Percentiles rank a stretch among this genome's conserved stretches.
Conservation (phyloP, 352 stramenopile species). For the Hyaloperonospora brassicae region DNA sequence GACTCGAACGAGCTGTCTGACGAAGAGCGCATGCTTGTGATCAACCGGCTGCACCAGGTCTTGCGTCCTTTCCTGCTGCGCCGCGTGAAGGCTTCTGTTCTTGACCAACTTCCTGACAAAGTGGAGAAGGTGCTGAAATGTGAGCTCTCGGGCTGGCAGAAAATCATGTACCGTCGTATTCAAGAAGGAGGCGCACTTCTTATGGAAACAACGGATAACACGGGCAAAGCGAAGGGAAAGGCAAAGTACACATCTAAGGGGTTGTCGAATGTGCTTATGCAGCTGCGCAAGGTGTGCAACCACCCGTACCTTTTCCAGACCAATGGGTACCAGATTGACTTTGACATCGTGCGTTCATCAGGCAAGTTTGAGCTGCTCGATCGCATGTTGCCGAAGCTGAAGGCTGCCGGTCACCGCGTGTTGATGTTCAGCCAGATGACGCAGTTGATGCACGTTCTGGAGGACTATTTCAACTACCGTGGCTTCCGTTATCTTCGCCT, state of each 20-base stretch:
- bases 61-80: constrained; percentile 78
- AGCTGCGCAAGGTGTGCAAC: constrained; percentile 86
- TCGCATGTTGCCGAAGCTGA: constrained; percentile 93
- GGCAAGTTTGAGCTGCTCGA: constrained; percentile 95
- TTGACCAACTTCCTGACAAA: constrained; percentile 83
- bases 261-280: constrained; percentile 84
- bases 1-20: constrained; percentile 80
- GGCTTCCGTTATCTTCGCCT: constrained; percentile 93
- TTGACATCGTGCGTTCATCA: constrained; percentile 76
- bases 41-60: constrained; percentile 82
- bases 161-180: constrained; percentile 84
- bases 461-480: constrained; percentile 87
- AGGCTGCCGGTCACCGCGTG: constrained; percentile 86
- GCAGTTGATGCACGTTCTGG: constrained; percentile 85
- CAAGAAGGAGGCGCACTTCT: constrained; percentile 80
- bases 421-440: constrained; percentile 90
- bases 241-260: constrained; percentile 81
- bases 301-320: constrained; percentile 84
- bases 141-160: constrained; percentile 82
- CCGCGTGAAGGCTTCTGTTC: constrained; percentile 79
- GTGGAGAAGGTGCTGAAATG: constrained; percentile 84
- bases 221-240: constrained; percentile 63
- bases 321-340: constrained; percentile 81
- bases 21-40: constrained; percentile 86
- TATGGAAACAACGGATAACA: constrained; percentile 61